Conservation (phyloP, 176 grass and related monocot species). For the Avena eriantha region DNA sequence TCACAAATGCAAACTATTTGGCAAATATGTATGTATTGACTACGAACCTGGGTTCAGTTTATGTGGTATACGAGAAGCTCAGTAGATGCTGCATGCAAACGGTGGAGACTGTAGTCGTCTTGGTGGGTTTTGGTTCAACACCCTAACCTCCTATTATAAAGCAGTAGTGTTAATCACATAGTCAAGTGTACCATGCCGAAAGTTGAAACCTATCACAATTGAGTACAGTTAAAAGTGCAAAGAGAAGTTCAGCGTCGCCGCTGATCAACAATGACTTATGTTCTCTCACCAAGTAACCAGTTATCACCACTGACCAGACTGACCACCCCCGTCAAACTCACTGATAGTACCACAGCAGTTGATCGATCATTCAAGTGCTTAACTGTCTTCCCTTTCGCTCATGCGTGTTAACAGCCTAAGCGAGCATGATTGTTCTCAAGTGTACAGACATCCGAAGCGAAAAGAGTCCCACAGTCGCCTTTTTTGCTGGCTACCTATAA, state of each 20-base stretch:
- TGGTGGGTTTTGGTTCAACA: not conserved
- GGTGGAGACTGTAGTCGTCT: not conserved
- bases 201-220: not conserved
- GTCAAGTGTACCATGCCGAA: not conserved
- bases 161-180: not conserved
- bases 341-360: not conserved
- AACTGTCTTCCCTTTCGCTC: conserved; percentile 18
- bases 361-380: conserved; percentile 23
- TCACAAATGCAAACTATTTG: not conserved
- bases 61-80: not conserved
- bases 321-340: not conserved
- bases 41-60: not conserved
- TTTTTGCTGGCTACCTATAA: conserved; percentile 38
- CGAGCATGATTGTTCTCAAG: conserved; percentile 20
- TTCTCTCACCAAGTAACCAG: not conserved
- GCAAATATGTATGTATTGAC: not conserved
- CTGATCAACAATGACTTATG: not conserved
- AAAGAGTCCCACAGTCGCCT: conserved; percentile 19
- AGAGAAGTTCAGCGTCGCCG: not conserved
- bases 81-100: not conserved
- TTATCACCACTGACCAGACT: not conserved
- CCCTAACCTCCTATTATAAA: not conserved
- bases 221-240: not conserved
- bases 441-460: conserved; percentile 20
- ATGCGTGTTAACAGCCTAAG: conserved; percentile 24